Conservation (phyloP, 495 filamentous ascomycete genomes). For the Cryomyces minteri region DNA sequence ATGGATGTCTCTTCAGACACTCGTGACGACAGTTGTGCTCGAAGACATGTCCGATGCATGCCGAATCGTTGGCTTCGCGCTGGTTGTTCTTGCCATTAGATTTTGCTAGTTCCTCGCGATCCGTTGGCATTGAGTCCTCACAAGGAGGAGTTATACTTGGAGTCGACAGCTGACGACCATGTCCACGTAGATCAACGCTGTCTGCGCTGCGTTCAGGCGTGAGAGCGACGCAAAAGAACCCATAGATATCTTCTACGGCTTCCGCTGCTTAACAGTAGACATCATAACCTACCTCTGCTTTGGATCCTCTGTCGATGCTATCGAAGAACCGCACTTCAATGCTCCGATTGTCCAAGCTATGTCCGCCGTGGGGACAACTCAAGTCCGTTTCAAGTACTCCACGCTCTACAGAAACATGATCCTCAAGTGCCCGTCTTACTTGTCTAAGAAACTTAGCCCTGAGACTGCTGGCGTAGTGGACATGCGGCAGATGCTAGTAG, state of each 20-base stretch:
- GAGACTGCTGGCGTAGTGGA: conserved; percentile 15
- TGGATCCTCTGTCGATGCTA: conserved; percentile 13
- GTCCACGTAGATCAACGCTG: conserved; percentile 4
- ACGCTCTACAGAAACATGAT: conserved; percentile 14
- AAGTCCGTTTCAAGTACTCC: conserved; percentile 18
- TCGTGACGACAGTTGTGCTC: no score
- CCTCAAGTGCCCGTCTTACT: conserved; percentile 12
- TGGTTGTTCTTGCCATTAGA: no score
- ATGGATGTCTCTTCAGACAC: no score
- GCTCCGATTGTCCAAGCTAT: conserved; percentile 18
- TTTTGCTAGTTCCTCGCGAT: no score
- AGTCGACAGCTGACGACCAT: no score
- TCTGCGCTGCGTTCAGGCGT: conserved; percentile 11
- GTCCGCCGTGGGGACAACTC: conserved; percentile 7
- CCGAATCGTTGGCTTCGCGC: no score
- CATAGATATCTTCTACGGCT: conserved; percentile 17
- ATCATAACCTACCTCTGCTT: conserved; percentile 24
- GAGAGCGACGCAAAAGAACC: conserved; percentile 1
- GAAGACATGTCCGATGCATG: no score
- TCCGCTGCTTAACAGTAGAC: conserved; percentile 23
- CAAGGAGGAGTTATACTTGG: no score
- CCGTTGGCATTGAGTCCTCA: no score
- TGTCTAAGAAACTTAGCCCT: conserved; percentile 15
- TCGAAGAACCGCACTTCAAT: conserved; percentile 17
- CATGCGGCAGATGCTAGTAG: conserved; percentile 12